A percentile compares a stretch with the other conserved stretches of the same genome.
Evolutionary conservation across 495 filamentous ascomycete species (phyloP).

Genomic region (Neurospora tetrasperma): DNA sequence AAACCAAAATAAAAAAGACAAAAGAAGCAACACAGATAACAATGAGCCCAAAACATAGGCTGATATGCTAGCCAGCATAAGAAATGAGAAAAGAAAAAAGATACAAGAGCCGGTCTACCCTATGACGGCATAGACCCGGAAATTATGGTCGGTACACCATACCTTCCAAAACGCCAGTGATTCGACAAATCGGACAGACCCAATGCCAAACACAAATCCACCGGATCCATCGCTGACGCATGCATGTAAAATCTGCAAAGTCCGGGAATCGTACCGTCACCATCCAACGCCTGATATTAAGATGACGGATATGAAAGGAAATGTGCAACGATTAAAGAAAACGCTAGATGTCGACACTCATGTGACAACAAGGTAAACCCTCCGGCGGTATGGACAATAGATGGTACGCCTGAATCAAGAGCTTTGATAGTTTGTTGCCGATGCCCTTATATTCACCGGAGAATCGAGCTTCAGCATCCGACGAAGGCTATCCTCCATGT

Average conservation of each 20-base stretch:
- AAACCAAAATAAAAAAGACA: background rate
- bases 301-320: background rate
- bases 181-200: background rate
- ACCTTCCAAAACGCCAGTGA: conserved; percentile 4
- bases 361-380: background rate
- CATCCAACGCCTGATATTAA: conserved; percentile 7
- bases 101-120: background rate
- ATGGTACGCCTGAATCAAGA: conserved; percentile 9
- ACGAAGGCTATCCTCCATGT: conserved; percentile 41
- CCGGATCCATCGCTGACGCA: background rate
- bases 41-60: background rate
- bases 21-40: background rate
- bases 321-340: background rate
- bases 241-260: conserved; percentile 1
- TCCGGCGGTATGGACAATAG: background rate
- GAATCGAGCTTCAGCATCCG: conserved; percentile 38
- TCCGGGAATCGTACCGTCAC: conserved; percentile 4
- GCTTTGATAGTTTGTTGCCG: conserved; percentile 15
- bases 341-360: background rate
- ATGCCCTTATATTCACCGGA: conserved; percentile 5
- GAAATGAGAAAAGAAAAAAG: background rate
- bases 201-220: background rate
- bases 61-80: background rate
- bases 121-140: background rate
- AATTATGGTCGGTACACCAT: background rate